Base-by-base conservation (phyloP, 768 basidiomycete genomes). In the Harrya chromipes region DNA sequence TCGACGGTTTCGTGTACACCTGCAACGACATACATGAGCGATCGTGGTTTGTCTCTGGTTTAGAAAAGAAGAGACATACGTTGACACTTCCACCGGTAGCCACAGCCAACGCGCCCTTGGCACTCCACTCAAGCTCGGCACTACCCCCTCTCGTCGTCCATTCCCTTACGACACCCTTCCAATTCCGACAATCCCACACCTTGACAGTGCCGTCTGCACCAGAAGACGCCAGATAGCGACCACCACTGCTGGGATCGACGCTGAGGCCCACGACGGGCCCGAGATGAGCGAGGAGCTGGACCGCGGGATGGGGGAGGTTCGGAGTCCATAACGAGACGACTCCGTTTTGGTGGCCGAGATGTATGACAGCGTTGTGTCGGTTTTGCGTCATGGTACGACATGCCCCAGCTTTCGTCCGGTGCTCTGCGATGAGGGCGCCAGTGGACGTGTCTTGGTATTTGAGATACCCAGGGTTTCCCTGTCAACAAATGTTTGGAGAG, bases 361-460 rank as follows among this genome's bases (percentile, higher is more conserved):
- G 84, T 47, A 97, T 86, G 53, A 98, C 91, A 12, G 93, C 97
- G 67, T 87, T 94, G 71, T 97, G 94, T 14, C 74, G 67, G 64
- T 97, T 97, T 74, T 97, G 94, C 0, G 90, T 74, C 84, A 99
- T 90, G 34, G 88, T 80, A 29, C 72, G 77, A 59, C 89, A 92
- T 9, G 86, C 79, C 4, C 97, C 94, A 21, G 95, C 78, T 62
- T 90, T 92, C 9, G 94, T 95, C 19, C 91, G 84, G 67, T 95
- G 91, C 64, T 91, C 85, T 33, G 83, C 82, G 29, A 98, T 74
- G 34, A 97, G 76, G 47, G 83, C 77, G 12, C 97, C 97, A 0
- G 93, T 98, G 4, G 95, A 93, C 0, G 91, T 94, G 64, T 99
- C 97, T 72, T 95, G 93, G 71, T 97, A 99, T 72, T 94, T 94